phyloP scores from a whole-genome alignment of 2,329 filamentous ascomycete species.

The Bertia moriformis region DNA sequence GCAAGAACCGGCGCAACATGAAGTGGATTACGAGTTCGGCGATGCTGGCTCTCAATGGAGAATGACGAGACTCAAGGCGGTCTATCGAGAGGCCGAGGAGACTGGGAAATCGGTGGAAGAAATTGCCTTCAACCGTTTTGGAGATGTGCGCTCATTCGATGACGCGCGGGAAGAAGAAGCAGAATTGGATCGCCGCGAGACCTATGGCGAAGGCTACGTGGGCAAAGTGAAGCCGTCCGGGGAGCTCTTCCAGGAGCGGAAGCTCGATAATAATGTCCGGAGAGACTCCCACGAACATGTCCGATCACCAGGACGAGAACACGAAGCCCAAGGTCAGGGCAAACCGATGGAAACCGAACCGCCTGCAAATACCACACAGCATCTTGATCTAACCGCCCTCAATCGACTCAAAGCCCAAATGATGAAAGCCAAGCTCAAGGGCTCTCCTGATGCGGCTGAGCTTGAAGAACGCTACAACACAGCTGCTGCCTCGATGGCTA shows the following conservation, averaged over 20 bases:
- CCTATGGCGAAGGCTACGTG: constrained; percentile 74
- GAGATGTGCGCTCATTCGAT: constrained; percentile 71
- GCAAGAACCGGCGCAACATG: constrained; percentile 2
- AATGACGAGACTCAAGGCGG: constrained; percentile 82
- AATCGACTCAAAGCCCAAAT: constrained; percentile 86
- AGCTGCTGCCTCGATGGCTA: constrained; percentile 44
- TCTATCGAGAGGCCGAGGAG: constrained; percentile 68
- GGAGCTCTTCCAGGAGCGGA: constrained; percentile 69
- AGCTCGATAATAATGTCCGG: constrained; percentile 15
- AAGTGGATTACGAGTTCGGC: constrained; percentile 69
- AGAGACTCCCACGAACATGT: constrained; percentile 13
- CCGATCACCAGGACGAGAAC: constrained; percentile 4
- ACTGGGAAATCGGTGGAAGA: constrained; percentile 63
- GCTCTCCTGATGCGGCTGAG: constrained; percentile 57
- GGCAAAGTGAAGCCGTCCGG: constrained; percentile 78
- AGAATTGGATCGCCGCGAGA: constrained; percentile 70
- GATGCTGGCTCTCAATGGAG: constrained; percentile 85
- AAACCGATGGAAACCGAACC: constrained; percentile 42
- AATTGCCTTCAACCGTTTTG: constrained; percentile 69
- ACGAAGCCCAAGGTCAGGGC: constrained; percentile 26
- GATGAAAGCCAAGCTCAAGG: constrained; percentile 85
- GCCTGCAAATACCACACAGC: constrained; percentile 27
- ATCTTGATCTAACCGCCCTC: constrained; percentile 63
- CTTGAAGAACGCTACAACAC: constrained; percentile 75
- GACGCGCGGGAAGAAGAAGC: constrained; percentile 82